phyloP scores from a whole-genome alignment of 2,329 filamentous ascomycete genomes.

The Tolypocladium tundrense region DNA sequence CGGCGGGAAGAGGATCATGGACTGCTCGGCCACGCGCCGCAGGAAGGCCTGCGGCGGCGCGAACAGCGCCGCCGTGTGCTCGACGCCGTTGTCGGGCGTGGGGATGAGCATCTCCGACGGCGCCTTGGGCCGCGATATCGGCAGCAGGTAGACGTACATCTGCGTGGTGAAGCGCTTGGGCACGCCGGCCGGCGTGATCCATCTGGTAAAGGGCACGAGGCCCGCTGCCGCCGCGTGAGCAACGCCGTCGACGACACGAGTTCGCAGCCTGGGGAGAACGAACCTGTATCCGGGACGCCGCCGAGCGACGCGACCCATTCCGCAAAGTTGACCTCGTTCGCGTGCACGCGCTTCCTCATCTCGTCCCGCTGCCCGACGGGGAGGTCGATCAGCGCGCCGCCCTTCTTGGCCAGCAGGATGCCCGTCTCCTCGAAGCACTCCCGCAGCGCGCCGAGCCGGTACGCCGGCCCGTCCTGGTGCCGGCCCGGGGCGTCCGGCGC shows the following conservation, averaged over 20 bases:
- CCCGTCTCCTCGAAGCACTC: conserved; percentile 96
- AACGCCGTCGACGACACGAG: no score
- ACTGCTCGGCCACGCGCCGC: conserved; percentile 45
- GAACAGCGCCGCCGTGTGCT: conserved; percentile 68
- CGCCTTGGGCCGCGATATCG: conserved; percentile 32
- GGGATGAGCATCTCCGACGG: conserved; percentile 49
- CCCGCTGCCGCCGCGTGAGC: conserved; percentile 30
- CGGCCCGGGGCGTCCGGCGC: conserved; percentile 35
- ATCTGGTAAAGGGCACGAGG: conserved; percentile 76
- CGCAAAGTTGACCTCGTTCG: conserved; percentile 51
- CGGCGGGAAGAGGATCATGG: conserved; percentile 82
- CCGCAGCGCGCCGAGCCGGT: conserved; percentile 73
- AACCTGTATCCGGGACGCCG: conserved; percentile 56
- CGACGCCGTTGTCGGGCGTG: conserved; percentile 57
- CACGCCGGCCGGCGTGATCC: conserved; percentile 71
- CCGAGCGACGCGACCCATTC: conserved; percentile 52
- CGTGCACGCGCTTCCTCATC: conserved; percentile 60
- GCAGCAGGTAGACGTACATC: conserved; percentile 92
- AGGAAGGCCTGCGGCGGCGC: conserved; percentile 63
- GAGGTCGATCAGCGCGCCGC: conserved; percentile 50
- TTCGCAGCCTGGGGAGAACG: conserved; percentile 7
- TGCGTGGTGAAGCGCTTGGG: conserved; percentile 82
- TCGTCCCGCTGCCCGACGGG: conserved; percentile 48
- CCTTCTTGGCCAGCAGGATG: conserved; percentile 59
- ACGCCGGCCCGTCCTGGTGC: conserved; percentile 62